phyloP scores from a whole-genome alignment of 257 asterid species.

The Linderniella brevidens region DNA sequence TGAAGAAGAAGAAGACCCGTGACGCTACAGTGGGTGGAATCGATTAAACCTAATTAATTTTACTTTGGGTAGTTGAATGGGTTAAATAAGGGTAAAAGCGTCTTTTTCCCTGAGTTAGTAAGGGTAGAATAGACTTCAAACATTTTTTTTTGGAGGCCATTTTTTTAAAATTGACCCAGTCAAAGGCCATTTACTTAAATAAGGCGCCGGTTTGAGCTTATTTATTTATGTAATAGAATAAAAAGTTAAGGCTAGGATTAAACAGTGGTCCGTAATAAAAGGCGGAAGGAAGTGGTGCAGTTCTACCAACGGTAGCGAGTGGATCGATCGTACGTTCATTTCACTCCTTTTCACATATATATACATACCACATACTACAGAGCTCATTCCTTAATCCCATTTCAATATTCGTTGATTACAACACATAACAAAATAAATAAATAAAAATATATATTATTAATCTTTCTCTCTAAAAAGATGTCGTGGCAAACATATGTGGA shows the following conservation, averaged over 20 bases:
- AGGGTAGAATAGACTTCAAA: too few species aligned
- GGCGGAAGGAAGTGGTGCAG: not conserved
- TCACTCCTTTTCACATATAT: not conserved
- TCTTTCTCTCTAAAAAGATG: constrained; percentile 10
- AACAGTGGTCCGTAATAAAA: constrained; percentile 2
- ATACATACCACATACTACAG: constrained; percentile 2
- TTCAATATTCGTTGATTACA: constrained; percentile 1
- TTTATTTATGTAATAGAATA: too few species aligned
- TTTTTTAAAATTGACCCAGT: too few species aligned
- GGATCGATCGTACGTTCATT: constrained; percentile 12
- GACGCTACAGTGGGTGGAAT: too few species aligned
- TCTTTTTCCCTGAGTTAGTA: too few species aligned
- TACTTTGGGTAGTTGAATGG: too few species aligned
- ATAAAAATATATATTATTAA: not conserved
- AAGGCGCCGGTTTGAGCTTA: too few species aligned
- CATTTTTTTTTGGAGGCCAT: too few species aligned
- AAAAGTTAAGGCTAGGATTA: constrained; percentile 9
- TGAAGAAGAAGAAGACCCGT: too few species aligned
- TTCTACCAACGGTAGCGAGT: constrained; percentile 6
- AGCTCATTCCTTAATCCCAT: constrained; percentile 1
- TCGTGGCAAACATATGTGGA: constrained; percentile 53
- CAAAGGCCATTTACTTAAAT: too few species aligned
- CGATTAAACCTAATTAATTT: too few species aligned
- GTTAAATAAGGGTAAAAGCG: too few species aligned
- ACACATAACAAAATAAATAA: not conserved